Evolutionary conservation across 1,284 basidiomycete genomes (phyloP).

Genomic region (Boletus sp.): DNA sequence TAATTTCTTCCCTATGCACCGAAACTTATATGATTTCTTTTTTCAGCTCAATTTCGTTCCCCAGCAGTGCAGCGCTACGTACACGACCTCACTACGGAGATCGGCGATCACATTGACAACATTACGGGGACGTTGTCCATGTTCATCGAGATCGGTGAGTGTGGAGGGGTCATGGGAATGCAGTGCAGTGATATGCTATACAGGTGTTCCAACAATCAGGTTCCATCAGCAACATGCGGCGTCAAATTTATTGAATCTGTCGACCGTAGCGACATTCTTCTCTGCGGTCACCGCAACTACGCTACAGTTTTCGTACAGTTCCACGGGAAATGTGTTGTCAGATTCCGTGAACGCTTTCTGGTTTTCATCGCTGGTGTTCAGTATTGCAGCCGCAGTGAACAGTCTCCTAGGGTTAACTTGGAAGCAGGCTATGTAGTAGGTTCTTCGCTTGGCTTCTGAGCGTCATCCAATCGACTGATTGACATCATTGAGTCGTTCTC

Average conservation of each 20-base stretch:
- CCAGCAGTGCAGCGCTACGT: conserved; percentile 52
- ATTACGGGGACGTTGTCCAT: conserved; percentile 47
- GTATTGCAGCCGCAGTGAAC: conserved; percentile 58
- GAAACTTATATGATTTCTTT: conserved; percentile 15
- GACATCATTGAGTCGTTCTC: conserved; percentile 46
- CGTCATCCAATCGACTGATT: conserved; percentile 16
- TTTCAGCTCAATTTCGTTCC: conserved; percentile 48
- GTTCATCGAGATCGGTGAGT: conserved; percentile 53
- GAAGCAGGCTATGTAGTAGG: conserved; percentile 62
- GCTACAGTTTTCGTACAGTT: conserved; percentile 46
- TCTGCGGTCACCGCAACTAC: conserved; percentile 56
- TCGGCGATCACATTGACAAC: conserved; percentile 53
- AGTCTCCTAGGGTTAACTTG: conserved; percentile 54
- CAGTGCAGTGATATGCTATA: conserved; percentile 24
- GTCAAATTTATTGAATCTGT: conserved; percentile 49
- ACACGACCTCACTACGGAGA: conserved; percentile 49
- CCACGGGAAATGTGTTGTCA: conserved; percentile 28
- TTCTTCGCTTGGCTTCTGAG: conserved; percentile 19
- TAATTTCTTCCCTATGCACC: neutral
- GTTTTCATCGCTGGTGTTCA: conserved; percentile 60
- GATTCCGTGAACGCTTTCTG: conserved; percentile 56
- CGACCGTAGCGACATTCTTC: conserved; percentile 59
- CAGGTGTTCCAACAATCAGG: conserved; percentile 58
- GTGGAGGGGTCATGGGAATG: conserved; percentile 16
- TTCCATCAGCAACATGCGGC: conserved; percentile 56